Base-by-base conservation (phyloP, 148 eudicot genomes). In the Cornus controversa region DNA sequence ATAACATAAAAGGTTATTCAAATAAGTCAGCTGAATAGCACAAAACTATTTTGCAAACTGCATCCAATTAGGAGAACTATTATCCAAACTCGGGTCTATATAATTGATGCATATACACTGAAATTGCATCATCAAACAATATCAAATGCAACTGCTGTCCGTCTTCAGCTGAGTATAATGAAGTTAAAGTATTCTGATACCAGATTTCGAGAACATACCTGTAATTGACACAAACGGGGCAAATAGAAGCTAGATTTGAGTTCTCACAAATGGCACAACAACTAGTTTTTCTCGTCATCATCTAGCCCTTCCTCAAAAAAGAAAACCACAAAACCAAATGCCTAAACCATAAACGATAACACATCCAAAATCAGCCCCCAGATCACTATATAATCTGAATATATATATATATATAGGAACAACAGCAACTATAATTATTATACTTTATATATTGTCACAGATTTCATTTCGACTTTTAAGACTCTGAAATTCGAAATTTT, bases 201-300 rank as follows among this genome's bases (percentile, higher is more conserved):
- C 0, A 58, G 5, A 45, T 22, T 11, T 53, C n/a, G 8, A 67
- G 72, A 66, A n/a, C 67, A 53, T 80, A 94, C 98, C 98, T 89
- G 84, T 79, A 90, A 87, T 91, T 93, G 36, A 91, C 94, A 45
- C 97, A 93, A 74, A 79, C 67, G 6, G 90, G 47, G 72, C 98
- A 94, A 60, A 94, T 77, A 20, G 98, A 91, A 80, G 96, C 88
- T 66, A 90, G 86, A 78, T 91, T 94, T 0, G 89, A 85, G 82
- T 74, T 89, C 77, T 94, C 98, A 71, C 98, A 94, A 2, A 94
- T 80, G 37, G 85, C 91, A 75, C 98, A 93, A 72, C 84, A 76
- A 71, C 85, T 83, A 66, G 86, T 26, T 84, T 81, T 92, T 37
- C 88, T 87, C 67, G 84, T 83, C 84, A 77, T 80, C 82, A 42